A percentile compares a stretch with the other conserved stretches of the same genome.
These are phyloP conservation scores for Sungouiella blattae DNA, from an alignment of 805 yeast species.

Conservation along the genomic window DNA sequence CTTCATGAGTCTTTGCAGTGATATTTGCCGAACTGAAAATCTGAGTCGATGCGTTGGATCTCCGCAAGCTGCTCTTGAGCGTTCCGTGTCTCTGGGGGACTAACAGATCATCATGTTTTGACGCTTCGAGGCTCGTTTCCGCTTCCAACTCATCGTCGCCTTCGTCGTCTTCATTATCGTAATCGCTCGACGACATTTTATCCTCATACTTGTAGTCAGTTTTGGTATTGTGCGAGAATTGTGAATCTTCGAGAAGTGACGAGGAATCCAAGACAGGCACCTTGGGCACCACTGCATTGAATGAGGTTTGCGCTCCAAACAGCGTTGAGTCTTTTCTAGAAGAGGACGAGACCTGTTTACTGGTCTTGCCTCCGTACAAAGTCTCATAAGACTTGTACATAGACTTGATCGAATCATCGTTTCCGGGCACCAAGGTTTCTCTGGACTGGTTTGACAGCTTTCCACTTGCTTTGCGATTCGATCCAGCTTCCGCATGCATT, in stretches of 20 bases:
- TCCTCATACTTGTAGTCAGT: constrained; percentile 1
- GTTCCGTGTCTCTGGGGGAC: constrained; percentile 11
- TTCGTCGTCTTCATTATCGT: constrained; percentile 6
- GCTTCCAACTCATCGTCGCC: constrained; percentile 3
- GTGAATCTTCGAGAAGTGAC: constrained; percentile 17
- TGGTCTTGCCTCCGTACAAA: constrained; percentile 7
- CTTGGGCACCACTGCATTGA: constrained; percentile 7
- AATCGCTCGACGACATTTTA: constrained; percentile 1
- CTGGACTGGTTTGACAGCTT: constrained; percentile 15
- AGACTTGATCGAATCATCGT: constrained; percentile 20
- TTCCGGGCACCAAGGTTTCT: constrained; percentile 21
- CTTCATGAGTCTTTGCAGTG: constrained; percentile 3
- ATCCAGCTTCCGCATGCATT: not conserved
- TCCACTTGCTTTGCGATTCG: constrained; percentile 3
- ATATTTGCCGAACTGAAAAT: constrained; percentile 27
- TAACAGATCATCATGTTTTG: not conserved
- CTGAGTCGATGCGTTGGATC: constrained; percentile 26
- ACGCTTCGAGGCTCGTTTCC: not conserved
- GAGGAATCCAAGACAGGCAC: constrained; percentile 22
- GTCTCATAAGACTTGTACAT: constrained; percentile 25
- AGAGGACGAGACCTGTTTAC: not conserved
- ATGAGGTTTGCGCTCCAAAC: constrained; percentile 1
- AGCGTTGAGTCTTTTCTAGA: constrained; percentile 5
- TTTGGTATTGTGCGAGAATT: constrained; percentile 3
- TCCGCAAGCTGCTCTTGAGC: constrained; percentile 9